Percentiles rank a stretch among this genome's conserved stretches.
Conservation (phyloP, 2,329 filamentous ascomycete species). For the Trichoderma semiorbis region DNA sequence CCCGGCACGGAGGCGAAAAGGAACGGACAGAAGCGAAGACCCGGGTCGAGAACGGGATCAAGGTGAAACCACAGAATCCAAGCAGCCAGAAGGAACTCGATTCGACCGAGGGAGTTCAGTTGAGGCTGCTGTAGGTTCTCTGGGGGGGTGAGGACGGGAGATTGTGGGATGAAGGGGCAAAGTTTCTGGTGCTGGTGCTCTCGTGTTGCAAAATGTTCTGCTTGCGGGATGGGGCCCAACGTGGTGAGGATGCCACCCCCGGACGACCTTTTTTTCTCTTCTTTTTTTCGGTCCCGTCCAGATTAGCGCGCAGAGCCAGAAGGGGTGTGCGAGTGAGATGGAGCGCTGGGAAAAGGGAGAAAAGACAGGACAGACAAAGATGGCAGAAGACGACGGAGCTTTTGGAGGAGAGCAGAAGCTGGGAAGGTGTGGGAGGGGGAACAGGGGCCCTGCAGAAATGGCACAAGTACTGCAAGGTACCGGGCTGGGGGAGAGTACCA, state of each 20-base stretch:
- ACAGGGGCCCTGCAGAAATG: not conserved
- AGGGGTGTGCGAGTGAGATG: constrained; percentile 1
- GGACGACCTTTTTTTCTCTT: not conserved
- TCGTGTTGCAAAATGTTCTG: constrained; percentile 13
- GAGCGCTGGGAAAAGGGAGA: constrained; percentile 1
- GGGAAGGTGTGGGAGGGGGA: constrained; percentile 10
- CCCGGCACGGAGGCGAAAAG: not conserved
- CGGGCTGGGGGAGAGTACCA: not conserved
- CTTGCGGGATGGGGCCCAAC: not conserved
- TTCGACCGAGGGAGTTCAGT: not conserved
- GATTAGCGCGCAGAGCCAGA: constrained; percentile 15
- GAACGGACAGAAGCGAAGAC: not conserved
- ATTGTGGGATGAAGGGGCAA: constrained; percentile 9
- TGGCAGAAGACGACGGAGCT: not conserved
- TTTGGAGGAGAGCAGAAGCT: not conserved
- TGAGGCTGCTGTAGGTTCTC: not conserved
- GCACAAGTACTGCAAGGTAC: constrained; percentile 13
- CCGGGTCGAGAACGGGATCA: not conserved
- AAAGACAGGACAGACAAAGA: not conserved
- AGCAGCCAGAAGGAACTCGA: not conserved
- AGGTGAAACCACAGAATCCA: not conserved
- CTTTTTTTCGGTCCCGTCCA: not conserved
- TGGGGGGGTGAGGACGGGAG: not conserved
- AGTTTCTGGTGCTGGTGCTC: not conserved
- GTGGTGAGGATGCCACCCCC: constrained; percentile 8